Conservation (phyloP, 106 monocot genomes). For the Dendrobium catenatum region DNA sequence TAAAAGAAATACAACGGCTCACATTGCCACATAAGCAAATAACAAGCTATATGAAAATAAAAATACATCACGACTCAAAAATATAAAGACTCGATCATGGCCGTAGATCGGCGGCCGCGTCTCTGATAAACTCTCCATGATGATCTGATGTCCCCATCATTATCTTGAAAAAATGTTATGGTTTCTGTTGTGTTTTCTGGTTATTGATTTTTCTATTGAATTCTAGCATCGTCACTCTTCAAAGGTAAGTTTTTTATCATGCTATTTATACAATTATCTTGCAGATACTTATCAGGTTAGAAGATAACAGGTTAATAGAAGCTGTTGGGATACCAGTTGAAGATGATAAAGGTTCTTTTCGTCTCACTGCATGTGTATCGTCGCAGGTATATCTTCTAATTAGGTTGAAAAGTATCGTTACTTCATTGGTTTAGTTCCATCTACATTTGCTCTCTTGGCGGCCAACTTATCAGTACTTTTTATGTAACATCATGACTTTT, state of each 20-base stretch:
- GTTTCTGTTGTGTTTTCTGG: no score
- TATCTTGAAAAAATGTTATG: no score
- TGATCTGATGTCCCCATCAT: no score
- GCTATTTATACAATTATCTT: conserved; percentile 11
- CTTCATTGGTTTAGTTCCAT: not conserved
- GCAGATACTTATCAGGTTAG: conserved; percentile 81
- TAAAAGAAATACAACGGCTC: no score
- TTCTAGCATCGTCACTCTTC: not conserved
- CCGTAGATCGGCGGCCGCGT: no score
- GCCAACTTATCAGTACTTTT: not conserved
- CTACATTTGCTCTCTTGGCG: not conserved
- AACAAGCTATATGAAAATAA: no score
- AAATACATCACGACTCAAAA: no score
- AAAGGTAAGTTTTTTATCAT: not conserved
- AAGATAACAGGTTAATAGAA: conserved; percentile 90
- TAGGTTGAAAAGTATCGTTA: not conserved
- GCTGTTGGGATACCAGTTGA: conserved; percentile 90
- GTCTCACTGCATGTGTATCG: conserved; percentile 93
- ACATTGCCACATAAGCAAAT: no score
- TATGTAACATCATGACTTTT: not conserved
- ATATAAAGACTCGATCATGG: no score
- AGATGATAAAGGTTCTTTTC: conserved; percentile 57
- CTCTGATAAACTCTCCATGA: no score
- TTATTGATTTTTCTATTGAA: no score
- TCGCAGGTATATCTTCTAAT: conserved; percentile 51